Conservation (phyloP, 1,284 basidiomycete species). For the Naganishia liquefaciens region DNA sequence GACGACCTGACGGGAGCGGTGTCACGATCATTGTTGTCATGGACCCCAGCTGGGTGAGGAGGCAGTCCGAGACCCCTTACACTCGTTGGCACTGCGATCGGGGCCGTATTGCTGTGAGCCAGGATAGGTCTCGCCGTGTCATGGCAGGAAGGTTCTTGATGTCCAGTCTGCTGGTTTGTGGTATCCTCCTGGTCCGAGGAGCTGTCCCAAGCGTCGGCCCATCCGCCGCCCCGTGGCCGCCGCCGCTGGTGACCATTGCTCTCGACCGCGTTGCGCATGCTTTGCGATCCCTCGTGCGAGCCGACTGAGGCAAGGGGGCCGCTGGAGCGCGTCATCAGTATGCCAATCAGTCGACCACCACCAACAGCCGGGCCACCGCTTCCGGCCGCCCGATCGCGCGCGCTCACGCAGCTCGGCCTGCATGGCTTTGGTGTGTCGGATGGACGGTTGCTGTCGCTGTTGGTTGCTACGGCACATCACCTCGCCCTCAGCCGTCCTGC, state of each 20-base stretch:
- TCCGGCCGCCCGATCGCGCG: too few relatives aligned
- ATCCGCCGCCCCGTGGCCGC: conserved; percentile 1
- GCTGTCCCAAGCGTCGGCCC: conserved; percentile 33
- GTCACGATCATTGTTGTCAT: conserved; percentile 50
- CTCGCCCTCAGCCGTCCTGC: not conserved
- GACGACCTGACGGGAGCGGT: conserved; percentile 65
- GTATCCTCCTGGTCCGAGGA: conserved; percentile 28
- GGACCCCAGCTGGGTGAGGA: not conserved
- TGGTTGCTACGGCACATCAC: too few relatives aligned
- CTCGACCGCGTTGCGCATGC: conserved; percentile 37
- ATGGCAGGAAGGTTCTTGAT: not conserved
- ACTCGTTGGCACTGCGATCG: conserved; percentile 7
- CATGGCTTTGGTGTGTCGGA: too few relatives aligned
- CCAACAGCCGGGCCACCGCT: too few relatives aligned
- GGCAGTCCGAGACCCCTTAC: not conserved
- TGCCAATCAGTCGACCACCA: too few relatives aligned
- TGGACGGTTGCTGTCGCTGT: too few relatives aligned
- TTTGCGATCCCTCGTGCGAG: not conserved
- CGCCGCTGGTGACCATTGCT: not conserved
- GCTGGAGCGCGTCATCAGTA: too few relatives aligned
- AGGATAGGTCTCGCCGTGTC: not conserved
- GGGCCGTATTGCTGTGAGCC: not conserved
- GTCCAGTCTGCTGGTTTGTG: not conserved
- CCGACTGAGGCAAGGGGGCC: conserved; percentile 40
- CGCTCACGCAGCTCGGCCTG: too few relatives aligned